These are phyloP conservation scores for Panellus pusillus DNA, from an alignment of 768 basidiomycete species.

Conservation along the genomic window DNA sequence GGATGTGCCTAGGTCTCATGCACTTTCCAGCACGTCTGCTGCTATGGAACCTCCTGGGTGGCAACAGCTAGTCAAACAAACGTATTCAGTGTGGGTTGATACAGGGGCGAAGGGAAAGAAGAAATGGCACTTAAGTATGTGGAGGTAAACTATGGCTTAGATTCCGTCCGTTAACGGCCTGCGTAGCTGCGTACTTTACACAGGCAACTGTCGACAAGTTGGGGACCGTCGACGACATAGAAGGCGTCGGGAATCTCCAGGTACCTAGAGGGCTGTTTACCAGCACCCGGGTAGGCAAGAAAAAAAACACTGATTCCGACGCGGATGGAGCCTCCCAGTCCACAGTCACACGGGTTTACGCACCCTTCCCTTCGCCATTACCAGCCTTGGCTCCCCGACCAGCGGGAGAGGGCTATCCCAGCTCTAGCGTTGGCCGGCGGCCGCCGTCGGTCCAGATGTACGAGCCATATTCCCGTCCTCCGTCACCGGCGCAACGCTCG, in stretches of 20 bases:
- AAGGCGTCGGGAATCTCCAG: conserved; percentile 54
- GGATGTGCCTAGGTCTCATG: conserved; percentile 13
- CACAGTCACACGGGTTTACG: conserved; percentile 28
- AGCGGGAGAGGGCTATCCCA: background rate
- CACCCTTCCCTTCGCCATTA: conserved; percentile 15
- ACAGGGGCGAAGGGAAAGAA: conserved; percentile 56
- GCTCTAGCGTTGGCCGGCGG: background rate
- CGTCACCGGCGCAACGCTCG: background rate
- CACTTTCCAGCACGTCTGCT: conserved; percentile 23
- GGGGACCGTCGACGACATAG: conserved; percentile 69
- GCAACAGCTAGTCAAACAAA: conserved; percentile 79
- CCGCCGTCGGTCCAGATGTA: conserved; percentile 10
- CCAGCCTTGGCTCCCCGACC: conserved; percentile 12
- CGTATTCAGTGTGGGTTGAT: conserved; percentile 78
- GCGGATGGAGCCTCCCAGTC: conserved; percentile 6
- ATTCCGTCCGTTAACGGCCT: background rate
- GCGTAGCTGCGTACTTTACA: conserved; percentile 78
- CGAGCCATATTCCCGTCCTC: conserved; percentile 14
- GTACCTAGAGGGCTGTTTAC: conserved; percentile 70
- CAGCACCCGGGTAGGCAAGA: conserved; percentile 62
- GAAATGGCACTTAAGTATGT: conserved; percentile 84
- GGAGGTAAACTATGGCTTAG: conserved; percentile 10
- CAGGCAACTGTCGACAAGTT: conserved; percentile 72
- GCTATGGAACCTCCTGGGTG: conserved; percentile 59
- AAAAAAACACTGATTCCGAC: conserved; percentile 45